Percentiles rank a stretch among this genome's conserved stretches.
phyloP scores from a whole-genome alignment of 179 eudicot species.

The Monotropa hypopitys region DNA sequence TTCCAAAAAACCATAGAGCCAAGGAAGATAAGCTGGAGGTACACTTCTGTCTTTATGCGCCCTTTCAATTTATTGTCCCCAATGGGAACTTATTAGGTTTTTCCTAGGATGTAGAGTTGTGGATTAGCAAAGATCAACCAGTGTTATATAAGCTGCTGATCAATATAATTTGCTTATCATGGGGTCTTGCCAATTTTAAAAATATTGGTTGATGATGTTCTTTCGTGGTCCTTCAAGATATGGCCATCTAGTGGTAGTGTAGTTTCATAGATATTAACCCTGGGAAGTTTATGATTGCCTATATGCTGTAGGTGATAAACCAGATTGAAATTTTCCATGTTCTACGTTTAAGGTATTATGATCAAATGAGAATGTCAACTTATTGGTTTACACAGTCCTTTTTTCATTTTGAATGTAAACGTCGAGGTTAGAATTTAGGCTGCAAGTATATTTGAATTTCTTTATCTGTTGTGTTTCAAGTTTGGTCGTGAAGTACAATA shows the following conservation, averaged over 20 bases:
- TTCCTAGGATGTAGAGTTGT: background rate
- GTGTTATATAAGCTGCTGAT: background rate
- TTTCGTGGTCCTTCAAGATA: background rate
- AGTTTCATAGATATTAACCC: background rate
- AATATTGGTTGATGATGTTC: background rate
- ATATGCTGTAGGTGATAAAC: background rate
- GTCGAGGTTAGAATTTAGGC: background rate
- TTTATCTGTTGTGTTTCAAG: background rate
- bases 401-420: background rate
- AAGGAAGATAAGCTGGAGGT: conserved; percentile 88
- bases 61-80: background rate
- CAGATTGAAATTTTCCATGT: background rate
- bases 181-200: background rate
- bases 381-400: background rate
- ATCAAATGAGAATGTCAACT: background rate
- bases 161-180: background rate
- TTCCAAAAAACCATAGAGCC: conserved; percentile 66
- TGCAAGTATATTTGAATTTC: background rate
- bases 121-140: background rate
- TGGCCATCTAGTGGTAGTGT: background rate
- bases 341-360: background rate
- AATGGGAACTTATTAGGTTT: background rate
- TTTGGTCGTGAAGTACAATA: background rate
- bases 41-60: conserved; percentile 4
- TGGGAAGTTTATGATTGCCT: background rate